Percentiles rank a stretch among this genome's conserved stretches.
Conservation (phyloP, 305 asterid species). For the Fraxinus nigra region DNA sequence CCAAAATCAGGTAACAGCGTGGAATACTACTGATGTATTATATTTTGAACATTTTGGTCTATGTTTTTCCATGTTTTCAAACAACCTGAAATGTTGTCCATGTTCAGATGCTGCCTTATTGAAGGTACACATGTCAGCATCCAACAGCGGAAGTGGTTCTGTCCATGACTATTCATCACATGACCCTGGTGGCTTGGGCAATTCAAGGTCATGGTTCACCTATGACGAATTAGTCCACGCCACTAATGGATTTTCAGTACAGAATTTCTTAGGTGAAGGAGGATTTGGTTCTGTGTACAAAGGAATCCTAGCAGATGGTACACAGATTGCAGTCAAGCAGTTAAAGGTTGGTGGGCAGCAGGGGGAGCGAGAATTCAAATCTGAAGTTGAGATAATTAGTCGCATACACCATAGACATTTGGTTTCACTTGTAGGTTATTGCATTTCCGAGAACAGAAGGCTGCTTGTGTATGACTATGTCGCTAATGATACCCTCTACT, state of each 20-base stretch:
- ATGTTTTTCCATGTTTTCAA: not conserved
- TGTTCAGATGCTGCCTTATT: conserved; percentile 58
- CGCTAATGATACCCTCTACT: conserved; percentile 60
- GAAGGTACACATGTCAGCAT: conserved; percentile 42
- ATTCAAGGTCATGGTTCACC: conserved; percentile 67
- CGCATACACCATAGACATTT: conserved; percentile 95
- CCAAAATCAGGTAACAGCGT: conserved; percentile 52
- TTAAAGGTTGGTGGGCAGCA: conserved; percentile 74
- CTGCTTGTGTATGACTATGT: conserved; percentile 81
- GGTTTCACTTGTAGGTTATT: conserved; percentile 88
- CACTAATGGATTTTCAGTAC: conserved; percentile 59
- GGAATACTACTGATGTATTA: not conserved
- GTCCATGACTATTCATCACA: conserved; percentile 41
- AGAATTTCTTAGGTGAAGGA: conserved; percentile 78
- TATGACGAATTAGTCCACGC: conserved; percentile 67
- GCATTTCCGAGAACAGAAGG: conserved; percentile 76
- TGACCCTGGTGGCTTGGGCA: conserved; percentile 63
- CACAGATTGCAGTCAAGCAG: conserved; percentile 82
- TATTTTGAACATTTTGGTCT: not conserved
- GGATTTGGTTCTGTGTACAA: conserved; percentile 91
- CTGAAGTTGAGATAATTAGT: conserved; percentile 90
- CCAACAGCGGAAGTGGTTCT: conserved; percentile 40
- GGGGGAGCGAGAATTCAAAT: conserved; percentile 87
- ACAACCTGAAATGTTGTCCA: conserved; percentile 16
- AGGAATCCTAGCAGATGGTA: conserved; percentile 74